Conservation (phyloP, 2,329 filamentous ascomycete genomes). For the Hypoxylon sp. region DNA sequence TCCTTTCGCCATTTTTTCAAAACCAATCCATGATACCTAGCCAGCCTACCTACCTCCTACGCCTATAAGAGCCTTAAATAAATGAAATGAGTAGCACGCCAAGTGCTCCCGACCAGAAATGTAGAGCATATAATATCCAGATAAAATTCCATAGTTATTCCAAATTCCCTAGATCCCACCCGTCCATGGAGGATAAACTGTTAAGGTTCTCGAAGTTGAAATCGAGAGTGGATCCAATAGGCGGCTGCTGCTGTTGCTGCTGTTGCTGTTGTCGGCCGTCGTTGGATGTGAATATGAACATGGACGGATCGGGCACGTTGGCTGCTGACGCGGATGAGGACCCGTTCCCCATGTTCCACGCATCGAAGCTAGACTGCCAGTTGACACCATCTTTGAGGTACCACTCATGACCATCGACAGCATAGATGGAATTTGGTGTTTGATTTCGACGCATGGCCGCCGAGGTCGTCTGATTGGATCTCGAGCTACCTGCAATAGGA, state of each 20-base stretch:
- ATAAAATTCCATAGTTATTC: slow-evolving; percentile 30
- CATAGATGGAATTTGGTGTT: slow-evolving; percentile 47
- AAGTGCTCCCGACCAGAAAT: no score
- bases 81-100: no score
- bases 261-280: no score
- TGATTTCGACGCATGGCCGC: slow-evolving; percentile 41
- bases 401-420: slow-evolving; percentile 64
- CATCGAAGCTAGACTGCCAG: slow-evolving; percentile 66
- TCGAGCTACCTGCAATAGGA: slow-evolving; percentile 33
- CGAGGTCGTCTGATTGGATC: slow-evolving; percentile 33
- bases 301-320: slow-evolving; percentile 45
- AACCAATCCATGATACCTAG: no score
- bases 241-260: no score
- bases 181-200: slow-evolving; percentile 41
- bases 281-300: slow-evolving; percentile 45
- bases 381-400: slow-evolving; percentile 65
- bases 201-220: slow-evolving; percentile 44
- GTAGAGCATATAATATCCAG: no score
- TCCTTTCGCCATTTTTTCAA: no score
- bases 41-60: no score
- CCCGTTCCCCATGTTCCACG: slow-evolving; percentile 55
- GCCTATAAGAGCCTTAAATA: no score
- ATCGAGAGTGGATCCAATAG: slow-evolving; percentile 31
- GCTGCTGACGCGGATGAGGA: slow-evolving; percentile 32
- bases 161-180: slow-evolving; percentile 43